A percentile compares a stretch with the other conserved stretches of the same genome.
Evolutionary conservation across 164 flowering plant genomes (phyloP).

Genomic region (Macadamia tetraphylla): DNA sequence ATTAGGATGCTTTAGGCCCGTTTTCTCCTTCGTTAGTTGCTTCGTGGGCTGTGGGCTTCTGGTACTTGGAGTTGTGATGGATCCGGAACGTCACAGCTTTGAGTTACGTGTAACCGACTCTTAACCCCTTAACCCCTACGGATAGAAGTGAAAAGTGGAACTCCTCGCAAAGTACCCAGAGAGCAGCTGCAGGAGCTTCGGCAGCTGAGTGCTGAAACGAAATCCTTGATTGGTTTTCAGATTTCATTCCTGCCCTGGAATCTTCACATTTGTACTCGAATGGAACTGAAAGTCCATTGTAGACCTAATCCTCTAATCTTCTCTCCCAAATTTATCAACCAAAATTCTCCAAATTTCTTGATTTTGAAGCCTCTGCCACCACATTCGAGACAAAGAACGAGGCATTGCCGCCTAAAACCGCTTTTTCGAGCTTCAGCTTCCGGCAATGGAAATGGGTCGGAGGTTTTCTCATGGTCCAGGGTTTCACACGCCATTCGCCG

Average conservation of each 20-base stretch:
- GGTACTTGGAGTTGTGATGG: too few species aligned
- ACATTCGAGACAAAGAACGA: slow-evolving; percentile 15
- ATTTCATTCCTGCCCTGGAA: neutral
- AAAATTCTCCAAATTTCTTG: slow-evolving; percentile 8
- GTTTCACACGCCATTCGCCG: slow-evolving; percentile 39
- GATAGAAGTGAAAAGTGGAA: neutral
- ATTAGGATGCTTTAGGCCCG: too few species aligned
- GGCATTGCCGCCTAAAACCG: slow-evolving; percentile 22
- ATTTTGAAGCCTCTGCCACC: slow-evolving; percentile 15
- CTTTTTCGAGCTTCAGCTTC: slow-evolving; percentile 36
- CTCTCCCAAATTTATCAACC: slow-evolving; percentile 12
- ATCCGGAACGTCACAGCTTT: too few species aligned
- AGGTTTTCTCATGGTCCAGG: slow-evolving; percentile 40
- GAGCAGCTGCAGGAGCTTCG: neutral
- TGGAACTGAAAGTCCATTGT: slow-evolving; percentile 25
- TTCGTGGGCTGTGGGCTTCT: too few species aligned
- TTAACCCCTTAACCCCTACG: neutral
- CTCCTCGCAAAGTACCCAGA: neutral
- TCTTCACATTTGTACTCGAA: slow-evolving; percentile 3
- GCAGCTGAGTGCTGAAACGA: slow-evolving; percentile 1
- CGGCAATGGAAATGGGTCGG: slow-evolving; percentile 30
- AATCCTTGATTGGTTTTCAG: too few species aligned
- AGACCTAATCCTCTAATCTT: slow-evolving; percentile 21
- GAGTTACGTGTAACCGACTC: too few species aligned
- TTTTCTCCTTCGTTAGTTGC: too few species aligned